phyloP scores from a whole-genome alignment of 2,329 filamentous ascomycete genomes.

The Rhexocercosporidium sp. region DNA sequence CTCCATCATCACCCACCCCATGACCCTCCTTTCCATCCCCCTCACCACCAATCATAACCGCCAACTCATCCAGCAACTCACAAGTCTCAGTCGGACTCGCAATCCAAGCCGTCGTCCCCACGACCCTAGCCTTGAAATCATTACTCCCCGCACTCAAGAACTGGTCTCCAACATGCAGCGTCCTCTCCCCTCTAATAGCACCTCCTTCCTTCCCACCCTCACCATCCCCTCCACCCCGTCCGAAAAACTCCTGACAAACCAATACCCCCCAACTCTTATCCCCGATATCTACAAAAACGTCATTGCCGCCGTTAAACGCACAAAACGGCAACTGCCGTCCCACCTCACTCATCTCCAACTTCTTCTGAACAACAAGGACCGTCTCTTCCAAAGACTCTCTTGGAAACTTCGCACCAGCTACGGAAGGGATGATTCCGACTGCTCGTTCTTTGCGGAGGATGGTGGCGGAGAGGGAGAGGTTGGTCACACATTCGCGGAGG shows the following conservation, averaged over 20 bases:
- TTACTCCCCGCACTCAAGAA: conserved; percentile 95
- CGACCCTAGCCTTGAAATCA: conserved; percentile 92
- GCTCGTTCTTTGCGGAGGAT: conserved; percentile 89
- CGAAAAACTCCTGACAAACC: conserved; percentile 91
- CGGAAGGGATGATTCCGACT: conserved; percentile 75
- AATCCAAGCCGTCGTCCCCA: conserved; percentile 96
- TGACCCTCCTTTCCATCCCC: background rate
- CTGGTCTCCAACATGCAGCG: conserved; percentile 94
- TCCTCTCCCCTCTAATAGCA: conserved; percentile 74
- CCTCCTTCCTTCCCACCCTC: conserved; percentile 46
- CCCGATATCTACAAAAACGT: conserved; percentile 98
- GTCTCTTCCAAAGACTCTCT: conserved; percentile 95
- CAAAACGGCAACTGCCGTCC: conserved; percentile 82
- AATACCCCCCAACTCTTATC: conserved; percentile 97
- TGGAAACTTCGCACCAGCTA: conserved; percentile 69
- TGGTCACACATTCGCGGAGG: conserved; percentile 79
- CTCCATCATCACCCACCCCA: conserved; percentile 1
- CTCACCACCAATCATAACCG: conserved; percentile 50
- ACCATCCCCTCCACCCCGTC: conserved; percentile 52
- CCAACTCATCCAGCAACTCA: conserved; percentile 83
- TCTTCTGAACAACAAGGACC: conserved; percentile 91
- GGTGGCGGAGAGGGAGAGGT: conserved; percentile 77
- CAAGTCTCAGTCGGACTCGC: conserved; percentile 92
- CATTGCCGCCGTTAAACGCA: conserved; percentile 96
- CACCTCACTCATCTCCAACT: conserved; percentile 79